Evolutionary conservation across 2,329 filamentous ascomycete genomes (phyloP), one percentile per base, ranked within the genome.

Genomic region (Colletotrichum ledebouriae): DNA sequence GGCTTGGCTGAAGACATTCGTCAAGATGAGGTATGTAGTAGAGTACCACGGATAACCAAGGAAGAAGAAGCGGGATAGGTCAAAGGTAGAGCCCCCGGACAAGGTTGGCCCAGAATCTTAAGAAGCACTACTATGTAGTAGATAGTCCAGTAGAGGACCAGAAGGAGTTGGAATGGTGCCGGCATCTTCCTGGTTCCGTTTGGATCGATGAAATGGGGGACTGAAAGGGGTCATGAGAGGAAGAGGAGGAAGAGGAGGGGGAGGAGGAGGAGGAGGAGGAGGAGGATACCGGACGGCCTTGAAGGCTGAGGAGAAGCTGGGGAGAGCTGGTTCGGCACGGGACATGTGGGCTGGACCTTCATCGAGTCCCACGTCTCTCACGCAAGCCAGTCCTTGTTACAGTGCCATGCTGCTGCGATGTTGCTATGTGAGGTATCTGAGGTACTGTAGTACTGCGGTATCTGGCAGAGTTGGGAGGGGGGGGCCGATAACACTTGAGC

Each of bases 341-440:
- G 42, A 57, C 20, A 49, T 57, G 60, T 57, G 60, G 50, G 52
- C 20, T 57, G 29, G 42, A 39, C 41, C 59, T 53, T 52, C 39
- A 49, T 49, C 53, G 53, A 44, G 33, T 59, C 37, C 62, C 56
- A 60, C 39, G 62, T 25, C 2, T 53, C 6, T 47, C 29, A 46
- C 22, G 41, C 55, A 33, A 25, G 22, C 47, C 20, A 10, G 22
- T 33, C 47, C 47, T 22, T 50, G 47, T 25, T 50, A n/a, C 12
- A 13, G 15, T 29, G 10, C 50, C 33, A 34, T 17, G 25, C 33
- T 34, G 13, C 13, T 53, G 13, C 25, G 25, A 25, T 25, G 4
- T 44, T 15, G 29, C 50, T n/a, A 34, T 50, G 47, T 25, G 9
- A 13, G 25, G 25, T 50, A 17, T 17, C 17, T 17, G 17, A 17